Percentiles rank a stretch among this genome's conserved stretches.
Conservation (phyloP, 768 basidiomycete genomes). For the Leccinum disarticulatum region DNA sequence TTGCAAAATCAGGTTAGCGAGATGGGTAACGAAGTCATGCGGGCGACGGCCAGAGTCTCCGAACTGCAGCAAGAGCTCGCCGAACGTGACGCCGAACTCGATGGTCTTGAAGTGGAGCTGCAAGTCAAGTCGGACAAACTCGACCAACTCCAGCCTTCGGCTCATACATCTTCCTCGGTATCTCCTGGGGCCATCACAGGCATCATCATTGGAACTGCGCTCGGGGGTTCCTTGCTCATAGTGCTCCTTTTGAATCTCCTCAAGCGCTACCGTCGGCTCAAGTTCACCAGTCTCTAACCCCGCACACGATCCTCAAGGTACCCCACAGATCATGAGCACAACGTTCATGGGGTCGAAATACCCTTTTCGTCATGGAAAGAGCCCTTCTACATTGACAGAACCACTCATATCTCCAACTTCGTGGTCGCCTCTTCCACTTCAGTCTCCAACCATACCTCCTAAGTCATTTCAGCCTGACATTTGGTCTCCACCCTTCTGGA, state of each 20-base stretch:
- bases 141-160: conserved; percentile 16
- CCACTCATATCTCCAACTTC: conserved; percentile 21
- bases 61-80: conserved; percentile 48
- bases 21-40: conserved; percentile 32
- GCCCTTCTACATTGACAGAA: conserved; percentile 21
- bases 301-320: neutral
- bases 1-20: conserved; percentile 35
- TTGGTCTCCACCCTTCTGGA: neutral
- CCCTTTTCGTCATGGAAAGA: conserved; percentile 9
- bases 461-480: neutral
- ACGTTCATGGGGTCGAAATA: neutral
- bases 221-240: conserved; percentile 16
- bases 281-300: conserved; percentile 21
- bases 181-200: conserved; percentile 15
- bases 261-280: conserved; percentile 7
- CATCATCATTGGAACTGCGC: conserved; percentile 22
- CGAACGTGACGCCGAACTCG: conserved; percentile 33
- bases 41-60: conserved; percentile 33
- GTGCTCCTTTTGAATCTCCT: conserved; percentile 14
- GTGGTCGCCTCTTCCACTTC: conserved; percentile 7
- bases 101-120: conserved; percentile 44
- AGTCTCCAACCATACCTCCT: conserved; percentile 1
- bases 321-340: neutral
- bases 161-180: conserved; percentile 1
- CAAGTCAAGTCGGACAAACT: conserved; percentile 32